Evolutionary conservation across 768 basidiomycete species (phyloP).

Genomic region (Tylopilus intermedius): DNA sequence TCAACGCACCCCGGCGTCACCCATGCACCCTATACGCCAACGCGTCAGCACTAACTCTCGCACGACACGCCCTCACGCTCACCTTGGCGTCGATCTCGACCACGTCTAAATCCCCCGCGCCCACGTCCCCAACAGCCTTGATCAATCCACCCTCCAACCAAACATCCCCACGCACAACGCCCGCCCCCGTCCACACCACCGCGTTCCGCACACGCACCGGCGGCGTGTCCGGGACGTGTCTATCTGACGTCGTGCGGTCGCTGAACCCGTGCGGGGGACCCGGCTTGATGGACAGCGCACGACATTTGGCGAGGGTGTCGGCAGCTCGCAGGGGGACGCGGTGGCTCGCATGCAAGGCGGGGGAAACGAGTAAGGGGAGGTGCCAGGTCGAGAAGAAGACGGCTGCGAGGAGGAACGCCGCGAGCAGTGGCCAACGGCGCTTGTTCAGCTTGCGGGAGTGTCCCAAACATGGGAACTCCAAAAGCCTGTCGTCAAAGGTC

Average conservation of each 20-base stretch:
- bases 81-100: slow-evolving; percentile 41
- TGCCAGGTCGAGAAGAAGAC: slow-evolving; percentile 11
- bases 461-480: neutral
- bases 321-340: slow-evolving; percentile 19
- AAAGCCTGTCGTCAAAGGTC: neutral
- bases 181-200: slow-evolving; percentile 80
- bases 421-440: slow-evolving; percentile 16
- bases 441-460: slow-evolving; percentile 4
- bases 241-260: slow-evolving; percentile 48
- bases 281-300: slow-evolving; percentile 36
- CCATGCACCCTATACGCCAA: slow-evolving; percentile 50
- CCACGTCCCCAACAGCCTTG: slow-evolving; percentile 41
- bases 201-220: slow-evolving; percentile 61
- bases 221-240: slow-evolving; percentile 49
- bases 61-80: neutral
- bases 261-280: slow-evolving; percentile 45
- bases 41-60: neutral
- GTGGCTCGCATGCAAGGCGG: neutral
- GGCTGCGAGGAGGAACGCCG: slow-evolving; percentile 10
- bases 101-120: slow-evolving; percentile 8
- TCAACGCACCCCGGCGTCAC: slow-evolving; percentile 45
- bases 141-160: slow-evolving; percentile 63
- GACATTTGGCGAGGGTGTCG: slow-evolving; percentile 43
- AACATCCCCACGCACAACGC: slow-evolving; percentile 52
- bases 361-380: slow-evolving; percentile 3